Conservation (phyloP, 1,284 basidiomycete genomes). For the Schizophyllum commune region DNA sequence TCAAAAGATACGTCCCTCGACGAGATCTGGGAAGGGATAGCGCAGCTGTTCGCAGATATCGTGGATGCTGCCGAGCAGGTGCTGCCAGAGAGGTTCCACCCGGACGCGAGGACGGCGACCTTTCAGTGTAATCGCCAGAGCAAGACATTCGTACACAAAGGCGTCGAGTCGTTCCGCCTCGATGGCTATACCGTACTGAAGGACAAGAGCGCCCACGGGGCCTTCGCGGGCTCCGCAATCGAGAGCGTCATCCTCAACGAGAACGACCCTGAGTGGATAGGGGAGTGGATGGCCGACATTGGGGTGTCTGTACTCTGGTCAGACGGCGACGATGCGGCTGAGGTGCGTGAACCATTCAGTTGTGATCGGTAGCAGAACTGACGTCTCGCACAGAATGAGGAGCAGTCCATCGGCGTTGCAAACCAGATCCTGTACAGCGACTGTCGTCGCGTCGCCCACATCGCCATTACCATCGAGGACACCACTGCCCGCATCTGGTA, state of each 20-base stretch:
- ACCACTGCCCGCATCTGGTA: not conserved
- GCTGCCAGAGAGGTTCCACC: not conserved
- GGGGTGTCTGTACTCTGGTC: not conserved
- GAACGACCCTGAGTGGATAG: not conserved
- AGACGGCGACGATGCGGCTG: too few species aligned
- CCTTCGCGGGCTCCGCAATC: too few species aligned
- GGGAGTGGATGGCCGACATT: not conserved
- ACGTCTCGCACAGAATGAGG: not conserved
- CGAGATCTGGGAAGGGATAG: not conserved
- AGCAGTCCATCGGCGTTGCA: not conserved
- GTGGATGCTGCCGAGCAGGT: not conserved
- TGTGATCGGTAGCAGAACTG: too few species aligned
- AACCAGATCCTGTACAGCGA: not conserved
- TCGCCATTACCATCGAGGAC: not conserved
- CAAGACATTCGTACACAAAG: not conserved
- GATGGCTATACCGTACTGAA: not conserved
- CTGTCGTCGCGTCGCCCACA: not conserved
- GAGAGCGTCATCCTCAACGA: not conserved
- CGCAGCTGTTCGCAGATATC: not conserved
- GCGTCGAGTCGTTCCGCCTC: not conserved
- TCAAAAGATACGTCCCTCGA: too few species aligned
- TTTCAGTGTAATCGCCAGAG: not conserved
- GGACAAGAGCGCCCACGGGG: not conserved
- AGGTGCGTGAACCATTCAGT: too few species aligned
- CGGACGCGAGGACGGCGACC: not conserved